A percentile compares a stretch with the other conserved stretches of the same genome.
Evolutionary conservation across 2,329 filamentous ascomycete species (phyloP).

Genomic region (Neonectria hederae): DNA sequence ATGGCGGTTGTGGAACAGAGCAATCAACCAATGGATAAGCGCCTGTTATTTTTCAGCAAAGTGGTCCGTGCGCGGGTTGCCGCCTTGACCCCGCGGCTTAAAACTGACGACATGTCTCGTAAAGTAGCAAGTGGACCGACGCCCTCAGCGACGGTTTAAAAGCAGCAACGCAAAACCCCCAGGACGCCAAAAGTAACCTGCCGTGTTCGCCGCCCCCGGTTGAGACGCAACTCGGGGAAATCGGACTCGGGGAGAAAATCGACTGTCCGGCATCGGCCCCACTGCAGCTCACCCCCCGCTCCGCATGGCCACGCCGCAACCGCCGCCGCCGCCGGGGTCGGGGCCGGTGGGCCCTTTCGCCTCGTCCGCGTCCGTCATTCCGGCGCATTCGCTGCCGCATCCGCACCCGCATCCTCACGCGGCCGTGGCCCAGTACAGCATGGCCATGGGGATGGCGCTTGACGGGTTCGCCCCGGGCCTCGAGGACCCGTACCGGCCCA

Average conservation of each 20-base stretch:
- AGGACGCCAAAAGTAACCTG: not conserved
- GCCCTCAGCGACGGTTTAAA: conserved; percentile 22
- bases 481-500: conserved; percentile 32
- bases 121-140: conserved; percentile 26
- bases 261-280: not conserved
- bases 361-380: conserved; percentile 21
- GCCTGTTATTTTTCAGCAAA: not conserved
- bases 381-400: conserved; percentile 3
- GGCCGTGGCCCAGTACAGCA: conserved; percentile 27
- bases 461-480: conserved; percentile 31
- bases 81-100: conserved; percentile 25
- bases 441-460: conserved; percentile 27
- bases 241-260: not conserved
- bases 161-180: conserved; percentile 36
- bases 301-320: conserved; percentile 31
- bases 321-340: conserved; percentile 10
- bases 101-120: conserved; percentile 24
- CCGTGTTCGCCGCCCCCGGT: not conserved
- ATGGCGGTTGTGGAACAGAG: not conserved
- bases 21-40: too few relatives aligned
- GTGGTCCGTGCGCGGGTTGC: conserved; percentile 22
- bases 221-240: not conserved
- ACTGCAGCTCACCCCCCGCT: not conserved
- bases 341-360: conserved; percentile 24
- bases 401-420: conserved; percentile 1